These are phyloP conservation scores for Apiotrichum veenhuisii DNA, from an alignment of 1,284 basidiomycete genomes.

Conservation along the genomic window DNA sequence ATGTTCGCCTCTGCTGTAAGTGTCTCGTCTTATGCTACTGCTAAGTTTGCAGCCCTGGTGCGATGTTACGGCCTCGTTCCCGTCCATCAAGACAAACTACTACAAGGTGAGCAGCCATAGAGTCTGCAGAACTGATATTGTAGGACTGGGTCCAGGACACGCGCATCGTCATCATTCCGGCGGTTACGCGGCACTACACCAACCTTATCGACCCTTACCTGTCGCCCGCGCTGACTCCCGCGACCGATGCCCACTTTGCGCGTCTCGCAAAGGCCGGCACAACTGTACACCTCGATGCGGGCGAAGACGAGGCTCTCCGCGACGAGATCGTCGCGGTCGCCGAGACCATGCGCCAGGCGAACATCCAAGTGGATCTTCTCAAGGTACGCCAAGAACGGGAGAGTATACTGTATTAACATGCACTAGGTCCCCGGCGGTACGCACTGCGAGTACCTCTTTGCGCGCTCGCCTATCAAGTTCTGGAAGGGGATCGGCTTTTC, in stretches of 20 bases:
- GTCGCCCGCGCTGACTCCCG: conserved; percentile 8
- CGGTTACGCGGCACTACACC: conserved; percentile 4
- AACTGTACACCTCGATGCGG: conserved; percentile 11
- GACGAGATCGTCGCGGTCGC: conserved; percentile 8
- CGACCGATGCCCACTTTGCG: conserved; percentile 6
- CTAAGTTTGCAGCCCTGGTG: conserved; percentile 13
- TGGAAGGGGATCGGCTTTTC: conserved; percentile 14
- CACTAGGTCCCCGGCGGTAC: conserved; percentile 7
- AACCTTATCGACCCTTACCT: conserved; percentile 10
- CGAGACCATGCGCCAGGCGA: conserved; percentile 4
- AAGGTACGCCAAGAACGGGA: background rate
- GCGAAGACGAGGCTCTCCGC: conserved; percentile 11
- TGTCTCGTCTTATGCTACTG: background rate
- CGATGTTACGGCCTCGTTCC: conserved; percentile 10
- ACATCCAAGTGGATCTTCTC: conserved; percentile 8
- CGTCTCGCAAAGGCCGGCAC: conserved; percentile 12
- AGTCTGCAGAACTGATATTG: background rate
- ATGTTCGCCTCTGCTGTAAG: conserved; percentile 5
- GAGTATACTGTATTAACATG: background rate
- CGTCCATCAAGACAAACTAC: conserved; percentile 4
- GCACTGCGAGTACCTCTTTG: conserved; percentile 17
- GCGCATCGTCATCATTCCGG: background rate
- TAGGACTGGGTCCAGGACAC: conserved; percentile 14
- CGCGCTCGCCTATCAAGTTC: background rate
- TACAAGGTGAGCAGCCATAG: conserved; percentile 6